These are phyloP conservation scores for Thelonectria discophora DNA, from an alignment of 2,329 filamentous ascomycete species.

Conservation along the genomic window DNA sequence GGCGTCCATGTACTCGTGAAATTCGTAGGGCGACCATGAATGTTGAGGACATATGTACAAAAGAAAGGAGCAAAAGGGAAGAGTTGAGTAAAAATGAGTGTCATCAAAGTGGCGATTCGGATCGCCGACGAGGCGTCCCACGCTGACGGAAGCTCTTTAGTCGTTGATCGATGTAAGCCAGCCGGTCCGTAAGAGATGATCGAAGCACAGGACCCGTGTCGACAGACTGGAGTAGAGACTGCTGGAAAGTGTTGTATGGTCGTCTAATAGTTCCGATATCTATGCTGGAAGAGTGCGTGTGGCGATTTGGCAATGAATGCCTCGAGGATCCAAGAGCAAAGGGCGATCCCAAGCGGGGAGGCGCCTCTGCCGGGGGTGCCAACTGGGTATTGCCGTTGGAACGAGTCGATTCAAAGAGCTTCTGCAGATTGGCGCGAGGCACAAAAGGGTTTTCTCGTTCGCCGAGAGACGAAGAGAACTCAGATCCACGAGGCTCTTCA, in stretches of 20 bases:
- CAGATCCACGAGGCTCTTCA: slow-evolving; percentile 35
- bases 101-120: slow-evolving; percentile 59
- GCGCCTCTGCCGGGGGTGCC: slow-evolving; percentile 48
- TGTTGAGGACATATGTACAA: slow-evolving; percentile 32
- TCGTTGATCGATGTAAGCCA: slow-evolving; percentile 67
- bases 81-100: slow-evolving; percentile 3
- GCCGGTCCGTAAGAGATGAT: slow-evolving; percentile 58
- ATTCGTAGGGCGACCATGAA: slow-evolving; percentile 37
- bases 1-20: slow-evolving; percentile 39
- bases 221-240: slow-evolving; percentile 60
- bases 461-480: slow-evolving; percentile 47
- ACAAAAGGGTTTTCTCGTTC: slow-evolving; percentile 51
- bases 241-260: slow-evolving; percentile 67
- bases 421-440: slow-evolving; percentile 53
- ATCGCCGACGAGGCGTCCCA: slow-evolving; percentile 52
- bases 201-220: slow-evolving; percentile 48
- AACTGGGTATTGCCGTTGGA: slow-evolving; percentile 29
- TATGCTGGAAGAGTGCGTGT: slow-evolving; percentile 57
- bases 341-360: slow-evolving; percentile 66
- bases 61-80: slow-evolving; percentile 18
- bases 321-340: slow-evolving; percentile 61
- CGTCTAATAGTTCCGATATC: slow-evolving; percentile 56
- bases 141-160: slow-evolving; percentile 63
- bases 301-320: slow-evolving; percentile 69
- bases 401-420: slow-evolving; percentile 50